A percentile compares a stretch with the other conserved stretches of the same genome.
phyloP scores from a whole-genome alignment of 1,284 basidiomycete species.

The Cystobasidium slooffiae region DNA sequence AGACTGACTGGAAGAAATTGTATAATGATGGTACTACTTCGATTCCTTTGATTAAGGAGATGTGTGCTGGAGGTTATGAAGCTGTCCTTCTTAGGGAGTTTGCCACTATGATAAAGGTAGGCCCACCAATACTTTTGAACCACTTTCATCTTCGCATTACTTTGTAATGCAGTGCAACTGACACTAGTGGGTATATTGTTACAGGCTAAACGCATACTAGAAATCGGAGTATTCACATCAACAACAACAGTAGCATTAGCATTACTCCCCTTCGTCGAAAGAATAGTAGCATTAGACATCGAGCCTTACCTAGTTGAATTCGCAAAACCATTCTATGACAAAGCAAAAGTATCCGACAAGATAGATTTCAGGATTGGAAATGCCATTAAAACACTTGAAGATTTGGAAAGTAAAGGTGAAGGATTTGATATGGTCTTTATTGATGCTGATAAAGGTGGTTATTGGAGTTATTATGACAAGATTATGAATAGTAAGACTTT shows the following conservation, averaged over 20 bases:
- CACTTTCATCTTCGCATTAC: background rate
- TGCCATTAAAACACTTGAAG: constrained; percentile 51
- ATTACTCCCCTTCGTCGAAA: constrained; percentile 46
- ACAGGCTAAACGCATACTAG: constrained; percentile 43
- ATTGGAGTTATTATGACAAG: constrained; percentile 52
- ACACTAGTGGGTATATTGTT: background rate
- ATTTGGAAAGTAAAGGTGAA: constrained; percentile 48
- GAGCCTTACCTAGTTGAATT: constrained; percentile 54
- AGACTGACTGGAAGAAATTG: constrained; percentile 47
- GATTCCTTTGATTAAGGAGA: constrained; percentile 45
- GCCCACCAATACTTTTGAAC: background rate
- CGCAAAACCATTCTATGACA: constrained; percentile 52
- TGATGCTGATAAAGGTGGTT: constrained; percentile 57
- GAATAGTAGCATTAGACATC: constrained; percentile 55
- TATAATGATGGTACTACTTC: constrained; percentile 44
- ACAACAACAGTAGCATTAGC: constrained; percentile 49
- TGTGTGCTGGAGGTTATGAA: constrained; percentile 46
- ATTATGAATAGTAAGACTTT: constrained; percentile 51
- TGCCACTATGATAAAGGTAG: constrained; percentile 36
- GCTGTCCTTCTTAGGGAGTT: constrained; percentile 41
- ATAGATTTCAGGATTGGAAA: constrained; percentile 53
- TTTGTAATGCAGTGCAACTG: background rate
- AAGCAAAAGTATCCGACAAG: constrained; percentile 52
- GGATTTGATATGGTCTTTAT: constrained; percentile 57
- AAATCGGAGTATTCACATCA: constrained; percentile 45